phyloP scores from a whole-genome alignment of 805 yeast species.

The Zygosaccharomyces gambellarensis region DNA sequence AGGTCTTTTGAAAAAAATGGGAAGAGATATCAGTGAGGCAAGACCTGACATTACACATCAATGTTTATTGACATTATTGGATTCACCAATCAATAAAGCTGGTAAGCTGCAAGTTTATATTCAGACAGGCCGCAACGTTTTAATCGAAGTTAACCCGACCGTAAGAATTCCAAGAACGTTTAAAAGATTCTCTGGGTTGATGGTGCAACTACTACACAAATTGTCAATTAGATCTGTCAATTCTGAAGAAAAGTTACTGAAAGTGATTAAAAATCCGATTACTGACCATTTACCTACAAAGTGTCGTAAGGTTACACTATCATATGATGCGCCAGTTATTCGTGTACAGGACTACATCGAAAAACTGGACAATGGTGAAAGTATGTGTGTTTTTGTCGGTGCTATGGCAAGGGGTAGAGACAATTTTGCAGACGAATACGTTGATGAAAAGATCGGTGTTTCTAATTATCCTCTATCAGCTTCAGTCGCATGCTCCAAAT shows the following conservation, averaged over 20 bases:
- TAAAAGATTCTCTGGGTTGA: constrained; percentile 93
- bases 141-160: constrained; percentile 91
- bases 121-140: constrained; percentile 90
- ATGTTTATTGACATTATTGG: constrained; percentile 87
- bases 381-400: constrained; percentile 96
- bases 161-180: constrained; percentile 98
- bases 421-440: constrained; percentile 93
- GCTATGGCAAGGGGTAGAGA: constrained; percentile 99
- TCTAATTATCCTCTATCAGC: constrained; percentile 95
- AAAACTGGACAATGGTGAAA: constrained; percentile 79
- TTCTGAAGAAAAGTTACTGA: constrained; percentile 88
- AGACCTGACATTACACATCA: constrained; percentile 99
- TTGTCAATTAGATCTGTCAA: constrained; percentile 90
- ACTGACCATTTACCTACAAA: constrained; percentile 95
- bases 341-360: constrained; percentile 83
- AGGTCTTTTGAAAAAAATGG: constrained; percentile 90
- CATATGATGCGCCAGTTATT: constrained; percentile 84
- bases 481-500: constrained; percentile 95
- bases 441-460: constrained; percentile 93
- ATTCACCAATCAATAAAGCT: constrained; percentile 97
- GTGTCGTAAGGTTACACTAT: constrained; percentile 87
- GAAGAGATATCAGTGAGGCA: constrained; percentile 95
- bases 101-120: constrained; percentile 95
- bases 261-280: constrained; percentile 94
- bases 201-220: constrained; percentile 94